Percentiles rank a stretch among this genome's conserved stretches.
These are phyloP conservation scores for Backusella tuberculispora DNA, from an alignment of 192 early-diverging fungal species.

Conservation along the genomic window DNA sequence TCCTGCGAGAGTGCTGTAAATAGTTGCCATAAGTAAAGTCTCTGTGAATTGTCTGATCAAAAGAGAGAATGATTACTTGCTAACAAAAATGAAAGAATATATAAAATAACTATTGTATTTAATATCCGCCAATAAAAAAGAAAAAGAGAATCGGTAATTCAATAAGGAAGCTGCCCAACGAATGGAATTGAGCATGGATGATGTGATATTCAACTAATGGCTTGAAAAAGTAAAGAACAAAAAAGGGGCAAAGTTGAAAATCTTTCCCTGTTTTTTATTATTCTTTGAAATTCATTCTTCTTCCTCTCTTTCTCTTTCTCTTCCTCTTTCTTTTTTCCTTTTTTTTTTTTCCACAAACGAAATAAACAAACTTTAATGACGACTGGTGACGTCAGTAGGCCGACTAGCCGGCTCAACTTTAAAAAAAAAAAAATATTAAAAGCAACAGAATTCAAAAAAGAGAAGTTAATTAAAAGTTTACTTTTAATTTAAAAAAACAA, in stretches of 20 bases:
- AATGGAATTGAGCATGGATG: conserved; percentile 1
- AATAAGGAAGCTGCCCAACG: background rate
- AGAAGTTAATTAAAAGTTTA: too few relatives aligned
- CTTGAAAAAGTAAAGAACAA: background rate
- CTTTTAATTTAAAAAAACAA: background rate
- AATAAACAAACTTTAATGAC: background rate
- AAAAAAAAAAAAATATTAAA: background rate
- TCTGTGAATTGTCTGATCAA: too few relatives aligned
- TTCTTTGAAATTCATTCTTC: background rate
- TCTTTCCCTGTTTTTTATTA: background rate
- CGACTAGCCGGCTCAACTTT: background rate
- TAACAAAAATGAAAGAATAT: background rate
- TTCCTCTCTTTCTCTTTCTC: background rate
- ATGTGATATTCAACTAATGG: background rate
- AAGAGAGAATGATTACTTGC: too few relatives aligned
- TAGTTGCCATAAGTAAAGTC: too few relatives aligned
- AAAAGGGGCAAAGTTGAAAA: background rate
- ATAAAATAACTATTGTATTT: too few relatives aligned
- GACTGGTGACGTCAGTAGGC: background rate
- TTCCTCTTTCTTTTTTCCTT: background rate
- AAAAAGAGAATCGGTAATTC: conserved; percentile 2
- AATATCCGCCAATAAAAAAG: too few relatives aligned
- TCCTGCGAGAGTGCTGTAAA: too few relatives aligned
- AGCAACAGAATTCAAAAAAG: background rate
- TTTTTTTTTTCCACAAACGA: background rate